Evolutionary conservation across 2,329 filamentous ascomycete genomes (phyloP).

Genomic region (Xylariaceae sp.): DNA sequence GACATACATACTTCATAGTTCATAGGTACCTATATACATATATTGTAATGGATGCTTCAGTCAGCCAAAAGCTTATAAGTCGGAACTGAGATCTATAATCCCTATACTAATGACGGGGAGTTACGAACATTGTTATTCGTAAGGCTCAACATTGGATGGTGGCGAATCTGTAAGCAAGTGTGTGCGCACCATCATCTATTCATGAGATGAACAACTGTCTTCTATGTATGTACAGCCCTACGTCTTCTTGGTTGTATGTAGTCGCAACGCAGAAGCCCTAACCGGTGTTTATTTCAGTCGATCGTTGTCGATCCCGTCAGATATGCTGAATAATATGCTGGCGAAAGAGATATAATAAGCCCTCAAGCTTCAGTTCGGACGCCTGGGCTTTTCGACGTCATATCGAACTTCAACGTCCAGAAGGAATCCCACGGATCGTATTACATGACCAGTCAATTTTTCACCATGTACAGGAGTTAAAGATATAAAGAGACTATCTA

Average conservation of each 20-base stretch:
- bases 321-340: conserved; percentile 1
- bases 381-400: neutral
- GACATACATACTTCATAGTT: too few relatives aligned
- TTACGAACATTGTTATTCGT: neutral
- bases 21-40: too few relatives aligned
- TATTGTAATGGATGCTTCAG: too few relatives aligned
- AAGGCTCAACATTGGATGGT: neutral
- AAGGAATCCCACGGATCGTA: neutral
- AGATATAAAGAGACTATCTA: too few relatives aligned
- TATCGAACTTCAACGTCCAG: neutral
- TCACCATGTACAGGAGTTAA: neutral
- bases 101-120: neutral
- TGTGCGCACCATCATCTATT: neutral
- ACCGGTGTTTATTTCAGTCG: too few relatives aligned
- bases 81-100: neutral
- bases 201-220: neutral
- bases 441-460: neutral
- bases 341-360: neutral
- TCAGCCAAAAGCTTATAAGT: neutral
- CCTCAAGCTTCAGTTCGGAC: neutral
- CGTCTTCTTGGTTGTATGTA: too few relatives aligned
- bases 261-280: too few relatives aligned
- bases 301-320: conserved; percentile 9
- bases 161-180: neutral
- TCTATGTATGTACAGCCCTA: too few relatives aligned